Base-by-base conservation (phyloP, 352 stramenopile species). In the Pythium scleroteichum region DNA sequence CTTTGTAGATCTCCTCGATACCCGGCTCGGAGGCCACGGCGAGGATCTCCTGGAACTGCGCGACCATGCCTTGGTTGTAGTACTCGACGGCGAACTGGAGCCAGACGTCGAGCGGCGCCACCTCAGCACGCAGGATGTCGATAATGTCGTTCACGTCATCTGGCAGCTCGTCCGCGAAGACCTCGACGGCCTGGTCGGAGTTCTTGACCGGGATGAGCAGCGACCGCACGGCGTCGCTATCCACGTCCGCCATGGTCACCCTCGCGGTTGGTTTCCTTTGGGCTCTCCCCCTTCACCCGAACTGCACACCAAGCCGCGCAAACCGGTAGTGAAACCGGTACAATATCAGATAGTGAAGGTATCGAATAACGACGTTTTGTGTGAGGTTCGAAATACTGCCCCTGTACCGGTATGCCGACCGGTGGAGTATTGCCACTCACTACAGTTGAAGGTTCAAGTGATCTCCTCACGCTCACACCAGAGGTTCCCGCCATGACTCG, bases 61-160 rank as follows among this genome's bases (percentile, higher is more conserved):
- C 68, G 26, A 92, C 75, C 41, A 81, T 67, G 12, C 87, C 84
- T 53, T 96, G 87, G 55, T 93, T 92, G 67, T 95, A 96, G 63
- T 95, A 96, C 68, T 96, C 87, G 52, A 96, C 82, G 73, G 90
- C 90, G 68, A 97, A 95, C 54, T 94, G 81, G 49, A 97, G 79
- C 90, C 90, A 97, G 24, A 97, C 88, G 61, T 96, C 78, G 46
- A 97, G 76, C 58, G 90, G 88, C 62, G 90, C 90, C 47, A 97
- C 85, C 64, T 97, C 90, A 3, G 90, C 90, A 53, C 90, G 85
- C 49, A 96, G 65, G 41, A 96, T 95, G 59, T 95, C 89, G 61
- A 97, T 95, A 60, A 97, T 94, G 62, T 96, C 88, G 69, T 94
- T 96, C 9, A 94, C 87, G 55, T 97, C 89, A 19, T 91, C 85